Percentiles rank a stretch among this genome's conserved stretches.
These are phyloP conservation scores for Kurtzmaniella natalensis DNA, from an alignment of 1,139 yeast genomes.

Conservation along the genomic window DNA sequence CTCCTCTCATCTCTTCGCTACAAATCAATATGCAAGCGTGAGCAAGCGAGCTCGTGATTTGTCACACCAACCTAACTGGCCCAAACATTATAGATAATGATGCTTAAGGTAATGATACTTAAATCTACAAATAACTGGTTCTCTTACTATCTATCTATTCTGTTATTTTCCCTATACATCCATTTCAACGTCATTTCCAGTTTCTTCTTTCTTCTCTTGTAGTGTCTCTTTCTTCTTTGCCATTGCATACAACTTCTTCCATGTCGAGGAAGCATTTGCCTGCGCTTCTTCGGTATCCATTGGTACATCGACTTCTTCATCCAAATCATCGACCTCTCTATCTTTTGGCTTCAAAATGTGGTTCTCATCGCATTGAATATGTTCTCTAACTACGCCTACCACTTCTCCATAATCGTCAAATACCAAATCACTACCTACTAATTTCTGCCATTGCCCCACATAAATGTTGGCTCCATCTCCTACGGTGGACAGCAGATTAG, in stretches of 20 bases:
- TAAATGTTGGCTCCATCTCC: constrained; percentile 46
- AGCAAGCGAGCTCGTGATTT: too few species aligned
- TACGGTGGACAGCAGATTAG: constrained; percentile 23
- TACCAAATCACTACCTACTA: constrained; percentile 79
- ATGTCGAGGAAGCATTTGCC: not conserved
- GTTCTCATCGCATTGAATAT: constrained; percentile 28
- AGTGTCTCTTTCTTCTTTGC: constrained; percentile 6
- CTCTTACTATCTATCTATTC: too few species aligned
- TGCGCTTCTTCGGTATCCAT: constrained; percentile 1
- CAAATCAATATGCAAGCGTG: too few species aligned
- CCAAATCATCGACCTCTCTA: constrained; percentile 8
- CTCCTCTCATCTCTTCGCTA: too few species aligned
- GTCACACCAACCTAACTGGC: too few species aligned
- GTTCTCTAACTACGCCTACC: constrained; percentile 41
- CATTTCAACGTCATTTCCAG: not conserved
- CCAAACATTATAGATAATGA: too few species aligned
- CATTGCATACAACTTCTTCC: constrained; percentile 5
- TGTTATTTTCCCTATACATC: too few species aligned
- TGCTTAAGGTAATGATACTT: too few species aligned
- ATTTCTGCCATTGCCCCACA: constrained; percentile 72
- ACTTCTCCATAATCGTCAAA: constrained; percentile 56
- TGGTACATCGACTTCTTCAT: constrained; percentile 3
- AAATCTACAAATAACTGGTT: too few species aligned
- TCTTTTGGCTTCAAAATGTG: constrained; percentile 21
- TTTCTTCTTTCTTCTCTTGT: constrained; percentile 1